Evolutionary conservation across 495 filamentous ascomycete species (phyloP), one percentile per base, ranked within the genome.

Genomic region (Parathielavia hyrcaniae): DNA sequence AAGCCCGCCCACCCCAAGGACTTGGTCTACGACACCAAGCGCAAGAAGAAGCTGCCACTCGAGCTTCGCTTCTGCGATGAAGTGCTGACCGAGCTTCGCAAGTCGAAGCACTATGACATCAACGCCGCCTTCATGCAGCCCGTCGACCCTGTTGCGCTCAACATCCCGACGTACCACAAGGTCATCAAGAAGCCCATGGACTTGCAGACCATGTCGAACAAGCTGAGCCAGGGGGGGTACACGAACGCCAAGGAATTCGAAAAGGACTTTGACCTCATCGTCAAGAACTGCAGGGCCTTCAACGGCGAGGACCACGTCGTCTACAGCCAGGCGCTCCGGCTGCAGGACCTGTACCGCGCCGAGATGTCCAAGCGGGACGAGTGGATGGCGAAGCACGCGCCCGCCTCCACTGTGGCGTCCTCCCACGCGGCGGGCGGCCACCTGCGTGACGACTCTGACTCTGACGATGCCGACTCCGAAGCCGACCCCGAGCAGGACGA

Each of bases 161-260:
- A 95, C 71, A 97, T 98, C 57, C 93, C 93, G 1, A 82, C 86
- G 17, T 98, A 98, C 67, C 90, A 91, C 69, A 90, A 86, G 63
- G 74, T 97, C 62, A 88, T 98, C 72, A 97, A 95, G 75, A 88
- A 90, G 65, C 93, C 93, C 2, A 98, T 97, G 93, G 93, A 98
- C 64, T 74, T 98, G 23, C 74, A 78, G 4, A 97, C 90, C 11
- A 83, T 95, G 62, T 72, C 77, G 53, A 73, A 76, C 50, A 96
- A 95, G 71, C 77, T 96, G 20, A 82, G 83, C 54, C 77, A 80
- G 8, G 90, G 90, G n/a, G 82, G 88, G 50, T 97, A 97, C 66
- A 81, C 85, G 62, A 89, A 79, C 51, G 80, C 85, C 6, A 88
- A 88, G 69, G 93, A 97, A 38, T 89, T 98, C 61, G 86, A 95